Evolutionary conservation across 805 yeast species (phyloP), one percentile per base, ranked within the genome.

Genomic region (Priceomyces haplophilus): DNA sequence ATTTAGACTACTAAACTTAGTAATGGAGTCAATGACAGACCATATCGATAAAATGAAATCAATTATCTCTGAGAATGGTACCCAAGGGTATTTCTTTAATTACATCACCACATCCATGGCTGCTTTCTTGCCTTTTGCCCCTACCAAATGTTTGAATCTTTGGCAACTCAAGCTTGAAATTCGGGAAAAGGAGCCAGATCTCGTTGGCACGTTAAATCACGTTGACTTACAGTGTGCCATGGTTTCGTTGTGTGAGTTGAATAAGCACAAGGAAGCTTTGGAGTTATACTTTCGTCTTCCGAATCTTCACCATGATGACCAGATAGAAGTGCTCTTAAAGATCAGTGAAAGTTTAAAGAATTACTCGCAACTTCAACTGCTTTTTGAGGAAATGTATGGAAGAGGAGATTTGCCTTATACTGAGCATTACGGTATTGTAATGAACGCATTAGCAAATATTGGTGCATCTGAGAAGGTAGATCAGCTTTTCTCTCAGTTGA

Each of bases 361-460:
- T 47, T 84, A 87, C 86, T 59, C 59, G 16, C 61, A 72, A 6
- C 61, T 85, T 44, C 83, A 80, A 56, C 50, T 60, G 10, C 75
- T 76, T 37, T 83, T 84, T 55, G 83, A 80, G 52, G 70, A 66
- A 17, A 66, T 76, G 56, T 77, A 78, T 51, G 80, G 77, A 1
- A 58, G 66, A n/a, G 81, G 79, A 1, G 65, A 75, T 33, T 59
- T 77, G 19, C 85, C 86, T 1, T 71, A 72, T 37, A 61, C 70
- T 23, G 53, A 57, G 21, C 87, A 84, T 50, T 85, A 84, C 55
- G 69, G 76, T 3, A 73, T 79, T 13, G 80, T 83, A 10, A 80
- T 85, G 76, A 61, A 67, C 41, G 79, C 85, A 0, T 62, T 85
- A 46, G 81, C 86, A 1, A 48, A 54, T 3, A 56, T 65, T 25